phyloP scores from a whole-genome alignment of 495 filamentous ascomycete species.

The Aspergillus indologenus region DNA sequence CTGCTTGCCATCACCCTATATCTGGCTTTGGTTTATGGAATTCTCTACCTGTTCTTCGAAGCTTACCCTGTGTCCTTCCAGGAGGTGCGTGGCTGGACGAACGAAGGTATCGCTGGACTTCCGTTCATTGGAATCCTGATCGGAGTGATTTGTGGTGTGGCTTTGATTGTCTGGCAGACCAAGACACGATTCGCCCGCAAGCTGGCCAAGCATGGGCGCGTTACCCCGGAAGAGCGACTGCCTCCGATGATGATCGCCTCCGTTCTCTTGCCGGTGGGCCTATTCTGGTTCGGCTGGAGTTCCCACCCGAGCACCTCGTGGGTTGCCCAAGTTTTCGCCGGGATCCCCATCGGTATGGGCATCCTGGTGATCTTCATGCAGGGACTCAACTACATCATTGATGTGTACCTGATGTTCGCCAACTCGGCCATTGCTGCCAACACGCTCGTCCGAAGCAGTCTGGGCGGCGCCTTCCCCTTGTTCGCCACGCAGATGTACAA shows the following conservation, averaged over 20 bases:
- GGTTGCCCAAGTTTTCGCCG: constrained; percentile 49
- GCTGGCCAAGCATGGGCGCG: constrained; percentile 44
- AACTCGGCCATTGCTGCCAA: constrained; percentile 66
- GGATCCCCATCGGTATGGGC: constrained; percentile 51
- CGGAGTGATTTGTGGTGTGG: constrained; percentile 50
- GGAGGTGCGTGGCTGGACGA: constrained; percentile 49
- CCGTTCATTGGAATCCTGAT: constrained; percentile 60
- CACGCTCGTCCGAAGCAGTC: constrained; percentile 59
- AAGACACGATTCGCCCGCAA: constrained; percentile 52
- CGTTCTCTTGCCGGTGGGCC: constrained; percentile 52
- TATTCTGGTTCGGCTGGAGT: constrained; percentile 68
- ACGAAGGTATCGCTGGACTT: constrained; percentile 47
- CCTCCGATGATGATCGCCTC: constrained; percentile 56
- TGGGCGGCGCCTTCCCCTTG: constrained; percentile 66
- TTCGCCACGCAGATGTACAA: constrained; percentile 61
- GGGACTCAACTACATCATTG: constrained; percentile 62
- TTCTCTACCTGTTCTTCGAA: constrained; percentile 62
- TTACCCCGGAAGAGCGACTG: constrained; percentile 58
- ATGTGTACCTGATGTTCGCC: constrained; percentile 58
- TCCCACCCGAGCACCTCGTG: constrained; percentile 40
- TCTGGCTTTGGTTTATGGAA: constrained; percentile 54
- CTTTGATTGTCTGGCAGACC: constrained; percentile 48
- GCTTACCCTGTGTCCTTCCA: constrained; percentile 59
- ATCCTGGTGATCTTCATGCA: constrained; percentile 58
- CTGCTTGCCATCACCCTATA: constrained; percentile 53